Percentiles rank a stretch among this genome's conserved stretches.
These are phyloP conservation scores for Mycena sanguinolenta DNA, from an alignment of 768 basidiomycete species.

Conservation along the genomic window DNA sequence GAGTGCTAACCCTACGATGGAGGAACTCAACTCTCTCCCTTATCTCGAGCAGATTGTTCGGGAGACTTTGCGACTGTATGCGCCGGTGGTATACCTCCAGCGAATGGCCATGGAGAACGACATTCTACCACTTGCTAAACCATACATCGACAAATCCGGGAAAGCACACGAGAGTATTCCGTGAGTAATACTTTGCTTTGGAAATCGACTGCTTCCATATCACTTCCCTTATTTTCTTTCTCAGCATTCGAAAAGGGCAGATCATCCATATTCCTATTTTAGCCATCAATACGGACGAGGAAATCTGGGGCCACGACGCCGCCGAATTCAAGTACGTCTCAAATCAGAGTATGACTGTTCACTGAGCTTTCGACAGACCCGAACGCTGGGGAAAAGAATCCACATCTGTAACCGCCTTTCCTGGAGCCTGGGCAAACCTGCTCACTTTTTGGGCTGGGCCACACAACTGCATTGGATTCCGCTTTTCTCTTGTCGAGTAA, in stretches of 20 bases:
- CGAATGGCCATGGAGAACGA: background rate
- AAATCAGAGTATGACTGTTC: background rate
- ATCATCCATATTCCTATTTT: constrained; percentile 57
- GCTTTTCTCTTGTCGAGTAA: constrained; percentile 75
- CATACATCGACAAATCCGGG: background rate
- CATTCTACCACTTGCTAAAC: background rate
- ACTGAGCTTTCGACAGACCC: constrained; percentile 48
- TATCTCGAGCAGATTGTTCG: background rate
- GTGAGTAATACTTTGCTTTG: background rate
- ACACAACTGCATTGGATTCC: constrained; percentile 63
- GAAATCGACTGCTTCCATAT: background rate
- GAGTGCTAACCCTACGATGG: background rate
- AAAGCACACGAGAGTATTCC: background rate
- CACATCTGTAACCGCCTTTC: constrained; percentile 56
- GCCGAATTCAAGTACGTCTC: constrained; percentile 60
- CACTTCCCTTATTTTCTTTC: too few species aligned
- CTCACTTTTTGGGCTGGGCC: constrained; percentile 72
- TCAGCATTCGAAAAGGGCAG: constrained; percentile 61
- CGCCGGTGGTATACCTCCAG: background rate
- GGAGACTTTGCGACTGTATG: background rate
- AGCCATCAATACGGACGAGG: constrained; percentile 62
- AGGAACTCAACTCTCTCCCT: too few species aligned
- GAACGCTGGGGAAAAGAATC: constrained; percentile 73
- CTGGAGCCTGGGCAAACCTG: constrained; percentile 72
- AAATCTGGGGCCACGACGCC: constrained; percentile 75